Base-by-base conservation (phyloP, 1,139 yeast species). In the Pichia sp. region DNA sequence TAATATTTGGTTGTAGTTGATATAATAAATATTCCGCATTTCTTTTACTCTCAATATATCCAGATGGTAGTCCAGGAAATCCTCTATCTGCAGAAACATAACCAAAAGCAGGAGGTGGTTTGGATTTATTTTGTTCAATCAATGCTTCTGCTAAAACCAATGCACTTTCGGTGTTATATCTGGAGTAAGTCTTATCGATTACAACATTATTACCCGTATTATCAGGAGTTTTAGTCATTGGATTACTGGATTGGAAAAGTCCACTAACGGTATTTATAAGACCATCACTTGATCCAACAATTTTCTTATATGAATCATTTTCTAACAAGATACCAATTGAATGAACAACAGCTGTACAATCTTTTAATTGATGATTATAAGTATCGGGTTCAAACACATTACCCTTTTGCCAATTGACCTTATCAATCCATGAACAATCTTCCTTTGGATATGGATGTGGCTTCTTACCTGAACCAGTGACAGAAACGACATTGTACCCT, bases 31-130 rank as follows among this genome's bases (percentile, higher is more conserved):
- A 67, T 64, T 90, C 97, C 0, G 96, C 95, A 54, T 77, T 82
- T 58, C 96, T 72, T 63, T 90, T 90, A 30, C 95, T 81, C 18
- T 74, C 72, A 43, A 90, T 79, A 65, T 90, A 90, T 2, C 82
- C 88, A 0, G 71, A 63, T 1, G 95, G 93, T 2, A 87, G 72
- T 30, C 84, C 68, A 0, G 91, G 90, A 45, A 80, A 76, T 56
- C 83, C 82, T 51, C 75, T 73, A 58, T 87, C 95, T 0, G 96
- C 96, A 0, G 96, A 87, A 5, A 90, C 76, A 63, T 87, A 90
- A 0, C 87, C 89, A 63, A 84, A 84, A 0, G 82, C 67, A 28
- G 66, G 65, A 44, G 38, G 38, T 34, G 38, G 19, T 1, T 19
- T 22, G 62, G 27, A 51, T n/a, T 52, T 56, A 39, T 41, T 52